Percentiles rank a stretch among this genome's conserved stretches.
phyloP scores from a whole-genome alignment of 257 asterid genomes.

The Solanum rostratum region DNA sequence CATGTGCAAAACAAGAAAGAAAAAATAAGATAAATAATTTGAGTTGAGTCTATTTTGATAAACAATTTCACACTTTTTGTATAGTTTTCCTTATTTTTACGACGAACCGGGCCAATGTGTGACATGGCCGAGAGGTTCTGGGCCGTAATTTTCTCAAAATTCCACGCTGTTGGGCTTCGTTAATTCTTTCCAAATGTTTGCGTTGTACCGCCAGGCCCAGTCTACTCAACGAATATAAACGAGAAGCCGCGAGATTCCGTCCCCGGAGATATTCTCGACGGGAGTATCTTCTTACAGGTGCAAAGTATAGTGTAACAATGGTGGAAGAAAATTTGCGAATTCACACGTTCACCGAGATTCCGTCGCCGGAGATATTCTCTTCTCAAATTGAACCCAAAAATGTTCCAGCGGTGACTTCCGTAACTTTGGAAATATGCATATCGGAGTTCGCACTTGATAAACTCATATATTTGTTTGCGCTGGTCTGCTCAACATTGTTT shows the following conservation, averaged over 20 bases:
- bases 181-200: background rate
- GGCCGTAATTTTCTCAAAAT: background rate
- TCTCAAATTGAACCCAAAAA: constrained; percentile 54
- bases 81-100: too few relatives aligned
- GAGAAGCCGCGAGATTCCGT: background rate
- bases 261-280: too few relatives aligned
- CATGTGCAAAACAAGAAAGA: too few relatives aligned
- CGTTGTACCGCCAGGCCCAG: background rate
- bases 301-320: background rate
- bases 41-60: too few relatives aligned
- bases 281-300: background rate
- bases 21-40: too few relatives aligned
- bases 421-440: background rate
- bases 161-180: background rate
- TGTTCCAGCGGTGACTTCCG: constrained; percentile 47
- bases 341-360: constrained; percentile 33
- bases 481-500: background rate
- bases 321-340: constrained; percentile 26
- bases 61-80: too few relatives aligned
- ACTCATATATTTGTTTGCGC: background rate
- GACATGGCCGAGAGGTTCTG: background rate
- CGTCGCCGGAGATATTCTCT: constrained; percentile 55
- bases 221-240: background rate
- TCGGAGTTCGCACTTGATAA: background rate
- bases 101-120: too few relatives aligned